Evolutionary conservation across 257 asterid genomes (phyloP), one percentile per base, ranked within the genome.

Genomic region (Phtheirospermum japonicum): DNA sequence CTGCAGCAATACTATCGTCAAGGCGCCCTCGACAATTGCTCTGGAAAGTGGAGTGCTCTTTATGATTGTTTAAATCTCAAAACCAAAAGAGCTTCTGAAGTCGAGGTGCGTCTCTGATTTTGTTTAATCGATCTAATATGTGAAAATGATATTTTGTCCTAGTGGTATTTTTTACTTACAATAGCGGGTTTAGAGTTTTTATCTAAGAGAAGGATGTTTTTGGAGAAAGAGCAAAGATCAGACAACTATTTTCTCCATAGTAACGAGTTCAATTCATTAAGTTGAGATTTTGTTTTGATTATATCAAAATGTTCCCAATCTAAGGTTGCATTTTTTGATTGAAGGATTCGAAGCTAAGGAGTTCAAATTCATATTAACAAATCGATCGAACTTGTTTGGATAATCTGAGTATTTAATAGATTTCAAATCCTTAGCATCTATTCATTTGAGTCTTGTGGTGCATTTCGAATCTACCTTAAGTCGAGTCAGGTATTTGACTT

Each of bases 1-100:
- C 9, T 88, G 88, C 95, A 86, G 78, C 89, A 88, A 53, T 91
- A 91, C 70, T 91, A 88, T 78, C 90, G 96, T 61, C 73, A 72
- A 45, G 98, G 92, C 11, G 40, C 23, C 14, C 83, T 88, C 2
- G 98, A 88, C 84, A 80, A 75, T 70, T 91, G 98, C 66, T 64
- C 76, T 43, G 77, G 66, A 34, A 86, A 88, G 64, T 91, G 91
- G 91, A 57, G 64, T 31, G 82, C 79, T 9, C 85, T 90, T 39
- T 74, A 64, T 79, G 95, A 88, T 82, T 90, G 98, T 74, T 81
- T 90, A 73, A 67, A 30, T 37, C 86, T 85, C 63, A 90, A 87
- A 83, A 85, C 96, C 63, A 90, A 88, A 70, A 72, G 82, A 63
- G 45, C 75, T 65, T 63, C 91, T 50, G 95, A 83, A 71, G 77